Base-by-base conservation (phyloP, 176 grass and related monocot species). In the Oryza meyeriana region DNA sequence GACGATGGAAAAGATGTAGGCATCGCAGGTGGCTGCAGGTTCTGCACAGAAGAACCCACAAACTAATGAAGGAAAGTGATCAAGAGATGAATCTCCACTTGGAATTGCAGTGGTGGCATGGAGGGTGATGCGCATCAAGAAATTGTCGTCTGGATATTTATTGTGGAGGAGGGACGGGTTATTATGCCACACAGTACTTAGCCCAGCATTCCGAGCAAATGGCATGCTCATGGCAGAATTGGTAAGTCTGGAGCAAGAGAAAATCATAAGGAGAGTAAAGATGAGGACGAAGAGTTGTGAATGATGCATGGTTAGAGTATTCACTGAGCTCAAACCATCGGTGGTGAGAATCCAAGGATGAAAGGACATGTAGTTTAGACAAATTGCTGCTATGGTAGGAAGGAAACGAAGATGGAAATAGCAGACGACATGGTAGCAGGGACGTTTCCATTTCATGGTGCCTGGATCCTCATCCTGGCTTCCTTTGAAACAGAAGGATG, bases 11-110 rank as follows among this genome's bases (percentile, higher is more conserved):
- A 78, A 89, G 0, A 17, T 62, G 70, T 75, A 82, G 42, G 71
- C 28, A 72, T 72, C 14, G 8, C 69, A 81, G 22, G 27, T 75
- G 64, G 26, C 14, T 32, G 18, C 34, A 74, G 28, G 0, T 30
- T 45, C 70, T 75, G 84, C 29, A 71, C 87, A 92, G 36, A 61
- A 81, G 80, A 92, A 87, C 20, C 90, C 71, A 1, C 90, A 89
- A 27, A 57, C 87, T 84, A 87, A 87, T 47, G 65, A 81, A 73
- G 63, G 81, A 25, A 25, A 1, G 22, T 0, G 7, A 12, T 35
- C 0, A 24, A 3, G 2, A 78, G 22, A 2, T 8, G 3, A 24
- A 25, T 7, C 0, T 0, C 3, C 12, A 44, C 9, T 59, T 25
- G 1, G 64, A 32, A 12, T 10, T 24, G 0, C 30, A 25, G 1